A percentile compares a stretch with the other conserved stretches of the same genome.
Evolutionary conservation across 2,329 filamentous ascomycete genomes (phyloP).

Genomic region (Cryphonectria carpinicola): DNA sequence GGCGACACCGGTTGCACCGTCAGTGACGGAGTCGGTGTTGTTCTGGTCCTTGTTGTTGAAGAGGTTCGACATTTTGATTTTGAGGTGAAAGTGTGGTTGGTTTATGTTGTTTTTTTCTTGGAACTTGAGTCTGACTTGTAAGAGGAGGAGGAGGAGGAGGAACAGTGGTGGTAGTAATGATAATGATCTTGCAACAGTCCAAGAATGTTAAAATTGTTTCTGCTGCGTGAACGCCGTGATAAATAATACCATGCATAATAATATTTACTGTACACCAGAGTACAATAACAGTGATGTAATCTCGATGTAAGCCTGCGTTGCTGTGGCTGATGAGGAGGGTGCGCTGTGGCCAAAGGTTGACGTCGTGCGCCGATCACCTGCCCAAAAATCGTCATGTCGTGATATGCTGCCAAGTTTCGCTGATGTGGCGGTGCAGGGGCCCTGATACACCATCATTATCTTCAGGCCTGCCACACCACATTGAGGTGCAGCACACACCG

Average conservation of each 20-base stretch:
- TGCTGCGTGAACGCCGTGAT: not conserved
- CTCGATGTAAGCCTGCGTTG: slow-evolving; percentile 1
- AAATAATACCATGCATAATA: not conserved
- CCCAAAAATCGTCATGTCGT: slow-evolving; percentile 10
- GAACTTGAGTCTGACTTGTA: not conserved
- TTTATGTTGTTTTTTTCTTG: not conserved
- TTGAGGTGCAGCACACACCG: no score
- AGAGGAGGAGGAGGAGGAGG: not conserved
- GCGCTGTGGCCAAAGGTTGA: slow-evolving; percentile 18
- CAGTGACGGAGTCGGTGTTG: slow-evolving; percentile 18
- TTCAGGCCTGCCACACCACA: not conserved
- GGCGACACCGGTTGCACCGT: slow-evolving; percentile 23
- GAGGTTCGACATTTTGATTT: slow-evolving; percentile 21
- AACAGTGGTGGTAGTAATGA: not conserved
- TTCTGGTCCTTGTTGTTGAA: slow-evolving; percentile 26
- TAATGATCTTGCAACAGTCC: not conserved
- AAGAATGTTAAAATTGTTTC: not conserved
- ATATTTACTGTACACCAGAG: not conserved
- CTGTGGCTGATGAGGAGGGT: slow-evolving; percentile 25
- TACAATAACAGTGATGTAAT: slow-evolving; percentile 10
- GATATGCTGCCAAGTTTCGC: slow-evolving; percentile 15
- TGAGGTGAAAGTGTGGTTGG: not conserved
- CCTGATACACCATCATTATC: not conserved
- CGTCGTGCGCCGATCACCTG: slow-evolving; percentile 26
- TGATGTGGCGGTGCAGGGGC: slow-evolving; percentile 29